Conservation (phyloP, 208 protist genomes). For the Leishmania amazonensis region DNA sequence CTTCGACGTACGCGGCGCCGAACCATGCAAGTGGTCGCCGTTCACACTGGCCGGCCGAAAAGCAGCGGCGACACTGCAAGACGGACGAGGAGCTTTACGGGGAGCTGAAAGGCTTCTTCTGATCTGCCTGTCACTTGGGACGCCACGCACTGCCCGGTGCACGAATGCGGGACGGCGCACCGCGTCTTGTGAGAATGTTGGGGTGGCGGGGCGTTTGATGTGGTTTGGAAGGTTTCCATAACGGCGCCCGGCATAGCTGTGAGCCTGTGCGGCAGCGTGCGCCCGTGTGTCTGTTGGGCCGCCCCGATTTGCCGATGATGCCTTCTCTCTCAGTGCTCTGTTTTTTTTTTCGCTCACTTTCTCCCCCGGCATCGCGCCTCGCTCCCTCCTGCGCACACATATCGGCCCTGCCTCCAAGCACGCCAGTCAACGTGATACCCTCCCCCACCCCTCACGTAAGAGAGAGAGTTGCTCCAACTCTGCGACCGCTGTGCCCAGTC, state of each 20-base stretch:
- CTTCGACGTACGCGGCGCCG: not conserved
- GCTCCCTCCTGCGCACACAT: not conserved
- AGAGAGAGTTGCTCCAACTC: not conserved
- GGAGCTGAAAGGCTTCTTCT: conserved; percentile 38
- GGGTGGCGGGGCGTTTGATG: not conserved
- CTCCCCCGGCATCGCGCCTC: not conserved
- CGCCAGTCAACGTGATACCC: not conserved
- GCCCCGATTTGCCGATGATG: not conserved
- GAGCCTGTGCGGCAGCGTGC: not conserved
- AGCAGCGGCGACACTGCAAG: conserved; percentile 10
- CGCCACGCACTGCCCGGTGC: too few relatives aligned
- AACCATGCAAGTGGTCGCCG: not conserved
- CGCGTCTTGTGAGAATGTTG: not conserved
- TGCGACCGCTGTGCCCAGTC: not conserved
- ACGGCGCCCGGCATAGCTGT: not conserved
- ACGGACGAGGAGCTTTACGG: conserved; percentile 32
- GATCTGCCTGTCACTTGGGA: not conserved
- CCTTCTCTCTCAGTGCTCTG: not conserved
- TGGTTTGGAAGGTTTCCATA: not conserved
- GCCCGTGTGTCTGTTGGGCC: not conserved
- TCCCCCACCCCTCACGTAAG: not conserved
- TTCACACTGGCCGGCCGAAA: not conserved
- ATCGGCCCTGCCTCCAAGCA: not conserved
- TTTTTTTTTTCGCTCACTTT: not conserved
- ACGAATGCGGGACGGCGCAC: not conserved